Evolutionary conservation across 108 stramenopile genomes (phyloP).

Genomic region (Tribonema minus): DNA sequence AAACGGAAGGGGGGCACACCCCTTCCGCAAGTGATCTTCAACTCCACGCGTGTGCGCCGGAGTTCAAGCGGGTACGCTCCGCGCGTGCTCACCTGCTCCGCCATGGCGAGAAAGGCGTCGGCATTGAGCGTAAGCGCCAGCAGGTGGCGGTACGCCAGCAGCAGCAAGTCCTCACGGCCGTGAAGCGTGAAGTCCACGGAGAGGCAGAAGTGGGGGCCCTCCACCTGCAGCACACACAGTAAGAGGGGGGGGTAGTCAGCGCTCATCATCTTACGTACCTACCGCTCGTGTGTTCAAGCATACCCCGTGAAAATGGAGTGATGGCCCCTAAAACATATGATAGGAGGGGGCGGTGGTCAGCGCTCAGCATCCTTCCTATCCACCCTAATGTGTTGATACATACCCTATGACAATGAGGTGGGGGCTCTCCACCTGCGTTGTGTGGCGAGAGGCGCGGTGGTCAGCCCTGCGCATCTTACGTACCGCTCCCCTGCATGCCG

Average conservation of each 20-base stretch:
- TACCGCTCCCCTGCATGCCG: too few relatives aligned
- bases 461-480: too few relatives aligned
- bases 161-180: neutral
- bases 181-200: neutral
- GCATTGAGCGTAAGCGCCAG: neutral
- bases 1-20: too few relatives aligned
- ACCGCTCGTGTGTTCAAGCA: too few relatives aligned
- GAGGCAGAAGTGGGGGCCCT: neutral
- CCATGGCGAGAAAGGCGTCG: neutral
- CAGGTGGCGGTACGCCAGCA: neutral
- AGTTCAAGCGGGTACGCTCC: too few relatives aligned
- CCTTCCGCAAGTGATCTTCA: too few relatives aligned
- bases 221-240: neutral
- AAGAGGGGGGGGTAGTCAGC: neutral
- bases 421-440: too few relatives aligned
- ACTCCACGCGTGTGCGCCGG: too few relatives aligned
- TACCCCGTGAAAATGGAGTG: too few relatives aligned
- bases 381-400: neutral
- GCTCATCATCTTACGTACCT: too few relatives aligned
- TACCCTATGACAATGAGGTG: too few relatives aligned
- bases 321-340: neutral
- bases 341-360: neutral
- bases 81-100: neutral
- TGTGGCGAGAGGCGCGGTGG: too few relatives aligned
- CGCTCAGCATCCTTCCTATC: neutral